Base-by-base conservation (phyloP, 768 basidiomycete species). In the Rhizopogon vulgaris region DNA sequence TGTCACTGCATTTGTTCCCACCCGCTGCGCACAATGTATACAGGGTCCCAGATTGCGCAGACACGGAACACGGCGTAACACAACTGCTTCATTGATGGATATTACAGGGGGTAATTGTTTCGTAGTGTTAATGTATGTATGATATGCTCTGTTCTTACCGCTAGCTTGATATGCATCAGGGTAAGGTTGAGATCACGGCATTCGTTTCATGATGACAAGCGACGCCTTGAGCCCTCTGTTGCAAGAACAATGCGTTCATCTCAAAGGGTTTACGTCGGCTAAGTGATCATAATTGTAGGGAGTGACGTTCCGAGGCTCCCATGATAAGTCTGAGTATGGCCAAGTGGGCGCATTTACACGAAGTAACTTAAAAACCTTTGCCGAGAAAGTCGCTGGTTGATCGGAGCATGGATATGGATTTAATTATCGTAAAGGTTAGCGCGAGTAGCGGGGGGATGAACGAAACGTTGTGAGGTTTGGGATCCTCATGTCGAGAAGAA, bases 401-500 rank as follows among this genome's bases (percentile, higher is more conserved):
- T 60, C 56, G 58, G 55, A 63, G 58, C 45, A 51, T 43, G 52
- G 38, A 48, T 41, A 52, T 49, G 36, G 47, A 48, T 52, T 30
- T 27, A 27, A 56, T 41, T 45, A 11, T 57, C 54, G 54, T 56
- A 59, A 59, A 56, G n/a, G 64, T 48, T 53, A 57, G 57, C 53
- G 64, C 54, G 59, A 63, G 54, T 53, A 56, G 60, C 56, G 55
- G 58, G 54, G 49, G 61, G 60, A 67, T 67, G 66, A 68, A 69
- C 53, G 62, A 64, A 69, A 67, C 68, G 66, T 68, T 68, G 60
- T 52, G 56, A 24, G 32, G 49, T 32, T 28, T 48, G 34, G 24
- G 51, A 57, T 38, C 51, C 62, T 62, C 58, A 55, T 64, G 63
- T 64, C 48, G 17, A 37, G 48, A 47, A 53, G 53, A 52, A 39